A percentile compares a stretch with the other conserved stretches of the same genome.
These are phyloP conservation scores for Cyberlindnera subsufficiens DNA, from an alignment of 805 yeast species.

Conservation along the genomic window DNA sequence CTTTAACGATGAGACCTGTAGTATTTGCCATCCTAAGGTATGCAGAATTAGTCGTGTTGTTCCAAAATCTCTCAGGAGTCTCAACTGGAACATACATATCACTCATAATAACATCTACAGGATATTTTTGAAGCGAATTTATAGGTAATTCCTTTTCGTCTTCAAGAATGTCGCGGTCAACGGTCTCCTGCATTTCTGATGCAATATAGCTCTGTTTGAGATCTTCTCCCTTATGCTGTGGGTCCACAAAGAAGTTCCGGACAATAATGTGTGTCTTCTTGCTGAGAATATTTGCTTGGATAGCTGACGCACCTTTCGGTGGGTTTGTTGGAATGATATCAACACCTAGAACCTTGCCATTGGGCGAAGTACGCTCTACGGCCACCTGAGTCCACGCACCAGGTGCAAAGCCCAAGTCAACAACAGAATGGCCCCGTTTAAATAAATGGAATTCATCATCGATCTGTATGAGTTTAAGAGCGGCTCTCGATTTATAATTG, in stretches of 20 bases:
- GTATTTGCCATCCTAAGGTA: constrained; percentile 92
- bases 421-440: constrained; percentile 49
- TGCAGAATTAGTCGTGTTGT: constrained; percentile 69
- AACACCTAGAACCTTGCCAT: constrained; percentile 67
- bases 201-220: constrained; percentile 25
- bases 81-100: constrained; percentile 76
- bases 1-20: constrained; percentile 72
- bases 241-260: constrained; percentile 37
- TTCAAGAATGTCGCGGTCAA: constrained; percentile 6
- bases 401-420: constrained; percentile 91
- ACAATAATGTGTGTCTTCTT: constrained; percentile 54
- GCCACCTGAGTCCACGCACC: constrained; percentile 95
- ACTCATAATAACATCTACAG: constrained; percentile 66
- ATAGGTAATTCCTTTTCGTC: constrained; percentile 3
- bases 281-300: constrained; percentile 86
- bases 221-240: constrained; percentile 3
- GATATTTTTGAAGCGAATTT: constrained; percentile 14
- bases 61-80: constrained; percentile 45
- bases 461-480: constrained; percentile 77
- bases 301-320: constrained; percentile 69
- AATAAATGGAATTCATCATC: constrained; percentile 60
- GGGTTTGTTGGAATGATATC: constrained; percentile 78
- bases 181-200: constrained; percentile 20
- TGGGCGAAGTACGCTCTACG: constrained; percentile 39
- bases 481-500: constrained; percentile 79